A percentile compares a stretch with the other conserved stretches of the same genome.
These are phyloP conservation scores for Ambrosia hybrid DNA, from an alignment of 140 eudicot species.

Conservation along the genomic window DNA sequence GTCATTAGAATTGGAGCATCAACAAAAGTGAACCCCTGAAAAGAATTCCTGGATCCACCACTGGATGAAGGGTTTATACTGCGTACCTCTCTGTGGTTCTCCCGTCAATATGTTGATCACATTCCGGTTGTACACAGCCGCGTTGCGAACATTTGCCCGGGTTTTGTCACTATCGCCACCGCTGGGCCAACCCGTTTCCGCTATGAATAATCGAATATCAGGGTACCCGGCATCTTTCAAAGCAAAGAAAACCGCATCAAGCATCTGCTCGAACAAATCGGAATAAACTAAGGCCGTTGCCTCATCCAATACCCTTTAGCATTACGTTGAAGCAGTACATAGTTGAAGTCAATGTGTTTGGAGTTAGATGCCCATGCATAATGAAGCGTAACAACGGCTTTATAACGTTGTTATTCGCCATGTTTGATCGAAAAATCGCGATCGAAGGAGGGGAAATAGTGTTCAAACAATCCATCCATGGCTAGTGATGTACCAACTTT, in stretches of 20 bases:
- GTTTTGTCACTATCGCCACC: conserved; percentile 66
- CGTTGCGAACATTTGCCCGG: conserved; percentile 66
- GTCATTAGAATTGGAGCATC: no score
- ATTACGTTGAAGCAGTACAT: conserved; percentile 49
- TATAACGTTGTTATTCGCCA: conserved; percentile 37
- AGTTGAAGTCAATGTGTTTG: conserved; percentile 47
- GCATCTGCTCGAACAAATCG: conserved; percentile 73
- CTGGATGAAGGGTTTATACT: conserved; percentile 44
- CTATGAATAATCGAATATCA: conserved; percentile 50
- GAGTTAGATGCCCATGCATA: conserved; percentile 64
- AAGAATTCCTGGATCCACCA: no score
- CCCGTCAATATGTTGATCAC: conserved; percentile 46
- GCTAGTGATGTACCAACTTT: conserved; percentile 84
- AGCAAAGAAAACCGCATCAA: conserved; percentile 62
- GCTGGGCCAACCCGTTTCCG: conserved; percentile 95
- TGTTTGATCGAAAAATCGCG: conserved; percentile 58
- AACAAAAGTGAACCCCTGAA: no score
- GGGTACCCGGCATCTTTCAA: conserved; percentile 74
- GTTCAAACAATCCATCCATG: conserved; percentile 62
- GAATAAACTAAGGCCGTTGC: conserved; percentile 45
- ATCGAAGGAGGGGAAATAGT: conserved; percentile 63
- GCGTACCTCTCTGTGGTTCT: conserved; percentile 63
- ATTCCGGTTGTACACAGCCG: conserved; percentile 83
- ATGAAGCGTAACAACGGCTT: conserved; percentile 60
- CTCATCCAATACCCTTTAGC: conserved; percentile 45